Evolutionary conservation across 2,329 filamentous ascomycete species (phyloP).

Genomic region (Alternaria angustiovoidea): DNA sequence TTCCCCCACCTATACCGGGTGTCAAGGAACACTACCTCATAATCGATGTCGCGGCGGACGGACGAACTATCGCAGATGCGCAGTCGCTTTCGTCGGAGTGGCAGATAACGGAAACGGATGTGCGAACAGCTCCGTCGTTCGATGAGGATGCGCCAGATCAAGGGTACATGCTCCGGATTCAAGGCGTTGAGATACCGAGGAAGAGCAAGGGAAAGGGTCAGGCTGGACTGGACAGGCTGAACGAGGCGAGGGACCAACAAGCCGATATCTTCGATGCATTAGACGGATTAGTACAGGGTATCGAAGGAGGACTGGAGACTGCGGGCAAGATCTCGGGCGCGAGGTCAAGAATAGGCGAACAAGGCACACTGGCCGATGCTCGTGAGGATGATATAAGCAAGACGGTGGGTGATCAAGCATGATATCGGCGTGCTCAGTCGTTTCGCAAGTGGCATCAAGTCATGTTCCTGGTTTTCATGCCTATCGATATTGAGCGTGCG

Average conservation of each 20-base stretch:
- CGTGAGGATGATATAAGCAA: slow-evolving; percentile 10
- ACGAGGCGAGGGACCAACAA: slow-evolving; percentile 41
- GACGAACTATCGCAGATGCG: slow-evolving; percentile 68
- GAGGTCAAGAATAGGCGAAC: slow-evolving; percentile 22
- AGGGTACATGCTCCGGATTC: slow-evolving; percentile 68
- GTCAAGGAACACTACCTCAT: slow-evolving; percentile 65
- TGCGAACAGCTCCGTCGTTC: slow-evolving; percentile 70
- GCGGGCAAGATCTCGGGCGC: slow-evolving; percentile 43
- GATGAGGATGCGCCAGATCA: slow-evolving; percentile 56
- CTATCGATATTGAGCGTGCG: not conserved
- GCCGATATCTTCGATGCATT: slow-evolving; percentile 48
- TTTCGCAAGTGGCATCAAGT: not conserved
- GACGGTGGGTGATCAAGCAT: slow-evolving; percentile 11
- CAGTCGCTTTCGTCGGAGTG: slow-evolving; percentile 79
- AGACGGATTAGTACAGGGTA: slow-evolving; percentile 47
- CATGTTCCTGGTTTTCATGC: not conserved
- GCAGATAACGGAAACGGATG: slow-evolving; percentile 65
- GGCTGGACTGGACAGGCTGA: slow-evolving; percentile 37
- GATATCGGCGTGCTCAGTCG: not conserved
- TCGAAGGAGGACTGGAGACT: slow-evolving; percentile 47
- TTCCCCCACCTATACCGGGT: slow-evolving; percentile 58
- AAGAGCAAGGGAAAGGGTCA: slow-evolving; percentile 42
- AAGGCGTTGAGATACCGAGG: slow-evolving; percentile 58
- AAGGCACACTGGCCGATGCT: slow-evolving; percentile 14
- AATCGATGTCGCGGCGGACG: slow-evolving; percentile 60